Percentiles rank a stretch among this genome's conserved stretches.
Evolutionary conservation across 352 stramenopile genomes (phyloP).

Genomic region (Phytophthora hibernalis): DNA sequence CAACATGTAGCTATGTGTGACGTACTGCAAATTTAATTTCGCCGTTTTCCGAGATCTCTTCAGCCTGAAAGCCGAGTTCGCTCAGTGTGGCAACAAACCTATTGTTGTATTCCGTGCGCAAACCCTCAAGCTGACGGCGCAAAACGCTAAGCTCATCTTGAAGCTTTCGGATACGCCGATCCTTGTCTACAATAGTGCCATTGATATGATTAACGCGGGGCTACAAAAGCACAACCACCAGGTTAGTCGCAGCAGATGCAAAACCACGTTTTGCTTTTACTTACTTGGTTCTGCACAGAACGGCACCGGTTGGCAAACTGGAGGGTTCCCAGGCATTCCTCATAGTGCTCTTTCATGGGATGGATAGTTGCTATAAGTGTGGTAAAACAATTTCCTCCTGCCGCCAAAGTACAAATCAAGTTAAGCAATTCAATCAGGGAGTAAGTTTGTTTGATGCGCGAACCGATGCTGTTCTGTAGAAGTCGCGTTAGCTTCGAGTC

Average conservation of each 20-base stretch:
- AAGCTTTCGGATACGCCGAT: slow-evolving; percentile 84
- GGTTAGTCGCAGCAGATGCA: slow-evolving; percentile 6
- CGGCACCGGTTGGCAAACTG: slow-evolving; percentile 93
- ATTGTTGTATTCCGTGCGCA: slow-evolving; percentile 81
- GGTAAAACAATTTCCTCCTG: slow-evolving; percentile 89
- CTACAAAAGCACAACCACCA: slow-evolving; percentile 17
- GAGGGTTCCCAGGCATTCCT: slow-evolving; percentile 91
- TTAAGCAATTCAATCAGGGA: not conserved
- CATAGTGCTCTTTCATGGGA: slow-evolving; percentile 90
- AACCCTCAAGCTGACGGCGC: slow-evolving; percentile 66
- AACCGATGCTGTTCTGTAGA: slow-evolving; percentile 87
- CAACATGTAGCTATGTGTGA: not conserved
- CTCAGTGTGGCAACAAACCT: slow-evolving; percentile 75
- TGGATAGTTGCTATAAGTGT: slow-evolving; percentile 89
- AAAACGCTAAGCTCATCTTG: slow-evolving; percentile 75
- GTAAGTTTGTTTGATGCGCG: slow-evolving; percentile 1
- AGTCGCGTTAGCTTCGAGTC: slow-evolving; percentile 87
- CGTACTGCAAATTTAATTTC: slow-evolving; percentile 86
- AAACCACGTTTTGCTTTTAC: not conserved
- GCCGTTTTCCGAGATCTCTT: slow-evolving; percentile 76
- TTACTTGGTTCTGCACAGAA: slow-evolving; percentile 89
- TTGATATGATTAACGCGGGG: slow-evolving; percentile 89
- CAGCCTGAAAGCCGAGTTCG: slow-evolving; percentile 81
- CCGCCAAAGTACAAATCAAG: slow-evolving; percentile 1
- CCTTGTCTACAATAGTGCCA: slow-evolving; percentile 82